Evolutionary conservation across 2,329 filamentous ascomycete genomes (phyloP).

Genomic region (Alternaria burnsii): DNA sequence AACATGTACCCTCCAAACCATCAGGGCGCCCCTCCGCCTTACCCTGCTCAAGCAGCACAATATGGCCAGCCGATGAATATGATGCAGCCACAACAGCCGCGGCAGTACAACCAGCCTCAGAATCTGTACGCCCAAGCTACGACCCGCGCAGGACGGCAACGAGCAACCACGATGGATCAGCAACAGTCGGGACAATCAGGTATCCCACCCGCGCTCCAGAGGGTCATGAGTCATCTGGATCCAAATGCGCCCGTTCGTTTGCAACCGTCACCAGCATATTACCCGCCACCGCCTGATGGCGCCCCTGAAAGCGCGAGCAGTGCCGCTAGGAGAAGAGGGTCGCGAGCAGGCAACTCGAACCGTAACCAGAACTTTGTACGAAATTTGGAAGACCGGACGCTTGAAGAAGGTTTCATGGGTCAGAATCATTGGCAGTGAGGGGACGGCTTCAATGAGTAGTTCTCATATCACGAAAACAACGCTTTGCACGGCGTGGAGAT

Average conservation of each 20-base stretch:
- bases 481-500: slow-evolving; percentile 5
- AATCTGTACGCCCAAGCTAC: slow-evolving; percentile 78
- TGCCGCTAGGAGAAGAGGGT: slow-evolving; percentile 77
- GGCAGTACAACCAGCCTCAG: slow-evolving; percentile 68
- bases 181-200: slow-evolving; percentile 90
- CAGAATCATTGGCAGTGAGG: slow-evolving; percentile 72
- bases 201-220: slow-evolving; percentile 89
- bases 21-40: slow-evolving; percentile 79
- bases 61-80: slow-evolving; percentile 65
- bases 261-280: slow-evolving; percentile 96
- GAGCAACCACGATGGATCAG: slow-evolving; percentile 95
- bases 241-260: slow-evolving; percentile 92
- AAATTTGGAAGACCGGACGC: slow-evolving; percentile 89
- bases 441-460: slow-evolving; percentile 19
- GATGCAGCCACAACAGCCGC: slow-evolving; percentile 49
- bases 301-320: slow-evolving; percentile 71
- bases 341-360: slow-evolving; percentile 68
- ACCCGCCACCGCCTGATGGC: slow-evolving; percentile 89
- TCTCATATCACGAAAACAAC: slow-evolving; percentile 11
- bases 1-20: slow-evolving; percentile 75
- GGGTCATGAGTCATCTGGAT: slow-evolving; percentile 94
- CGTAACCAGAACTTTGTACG: slow-evolving; percentile 89
- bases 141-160: slow-evolving; percentile 80
- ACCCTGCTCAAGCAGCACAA: slow-evolving; percentile 72
- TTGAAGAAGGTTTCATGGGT: slow-evolving; percentile 89